phyloP scores from a whole-genome alignment of 176 grass and related monocot genomes.

The Cenchrus fungigraminus region DNA sequence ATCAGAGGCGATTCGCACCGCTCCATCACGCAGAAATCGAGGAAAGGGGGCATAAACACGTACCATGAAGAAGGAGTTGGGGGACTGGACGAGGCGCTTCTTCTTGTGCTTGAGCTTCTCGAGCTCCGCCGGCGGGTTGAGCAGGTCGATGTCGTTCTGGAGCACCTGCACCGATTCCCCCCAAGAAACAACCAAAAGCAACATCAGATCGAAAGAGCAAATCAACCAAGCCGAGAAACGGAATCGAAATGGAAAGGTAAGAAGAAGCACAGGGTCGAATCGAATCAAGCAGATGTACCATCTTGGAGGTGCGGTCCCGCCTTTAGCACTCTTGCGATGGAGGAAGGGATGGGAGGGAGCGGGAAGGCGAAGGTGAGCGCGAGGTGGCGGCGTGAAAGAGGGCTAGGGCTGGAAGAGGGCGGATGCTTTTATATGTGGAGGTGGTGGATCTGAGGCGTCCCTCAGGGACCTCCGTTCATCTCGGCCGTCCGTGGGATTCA shows the following conservation, averaged over 20 bases:
- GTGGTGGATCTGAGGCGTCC: slow-evolving; percentile 17
- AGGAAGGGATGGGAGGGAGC: not conserved
- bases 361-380: not conserved
- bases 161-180: slow-evolving; percentile 54
- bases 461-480: not conserved
- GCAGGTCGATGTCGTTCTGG: slow-evolving; percentile 83
- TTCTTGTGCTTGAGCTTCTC: slow-evolving; percentile 94
- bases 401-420: slow-evolving; percentile 20
- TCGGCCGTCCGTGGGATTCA: not conserved
- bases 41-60: not conserved
- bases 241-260: not conserved
- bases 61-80: slow-evolving; percentile 91
- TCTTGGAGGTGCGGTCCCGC: slow-evolving; percentile 9
- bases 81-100: slow-evolving; percentile 90
- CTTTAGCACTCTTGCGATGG: not conserved
- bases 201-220: not conserved
- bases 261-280: not conserved
- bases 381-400: slow-evolving; percentile 2
- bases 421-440: not conserved
- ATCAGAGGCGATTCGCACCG: not conserved
- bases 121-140: slow-evolving; percentile 79
- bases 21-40: not conserved
- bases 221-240: not conserved
- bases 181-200: not conserved
- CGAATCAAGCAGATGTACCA: not conserved